phyloP scores from a whole-genome alignment of 1,139 yeast species.

The Debaryomyces psychrophilus region DNA sequence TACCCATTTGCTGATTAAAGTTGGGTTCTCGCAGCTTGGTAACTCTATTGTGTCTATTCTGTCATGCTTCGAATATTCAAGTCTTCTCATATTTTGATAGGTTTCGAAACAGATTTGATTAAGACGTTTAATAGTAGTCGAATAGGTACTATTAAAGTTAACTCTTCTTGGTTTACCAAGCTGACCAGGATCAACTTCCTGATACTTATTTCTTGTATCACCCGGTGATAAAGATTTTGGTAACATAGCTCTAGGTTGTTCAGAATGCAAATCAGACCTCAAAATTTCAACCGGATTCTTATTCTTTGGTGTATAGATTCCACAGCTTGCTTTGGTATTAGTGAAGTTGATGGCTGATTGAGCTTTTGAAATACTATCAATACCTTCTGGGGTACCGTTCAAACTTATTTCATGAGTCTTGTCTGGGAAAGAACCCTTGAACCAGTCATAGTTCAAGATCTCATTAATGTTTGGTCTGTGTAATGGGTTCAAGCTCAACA shows the following conservation, averaged over 20 bases:
- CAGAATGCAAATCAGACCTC: slow-evolving; percentile 70
- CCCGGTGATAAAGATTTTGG: slow-evolving; percentile 94
- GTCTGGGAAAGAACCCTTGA: slow-evolving; percentile 83
- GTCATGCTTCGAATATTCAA: slow-evolving; percentile 39
- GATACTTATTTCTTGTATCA: slow-evolving; percentile 84
- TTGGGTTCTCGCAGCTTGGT: slow-evolving; percentile 61
- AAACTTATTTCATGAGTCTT: slow-evolving; percentile 65
- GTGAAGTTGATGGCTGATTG: slow-evolving; percentile 74
- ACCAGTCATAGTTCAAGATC: slow-evolving; percentile 81
- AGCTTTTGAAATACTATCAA: slow-evolving; percentile 55
- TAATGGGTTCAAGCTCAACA: slow-evolving; percentile 77
- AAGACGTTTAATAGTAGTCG: slow-evolving; percentile 43
- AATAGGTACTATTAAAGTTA: slow-evolving; percentile 45
- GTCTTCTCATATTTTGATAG: slow-evolving; percentile 44
- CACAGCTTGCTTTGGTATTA: slow-evolving; percentile 64
- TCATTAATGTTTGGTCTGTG: slow-evolving; percentile 82
- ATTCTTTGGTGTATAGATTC: slow-evolving; percentile 57
- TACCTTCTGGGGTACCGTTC: slow-evolving; percentile 58
- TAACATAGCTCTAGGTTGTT: slow-evolving; percentile 67
- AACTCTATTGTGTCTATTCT: slow-evolving; percentile 40
- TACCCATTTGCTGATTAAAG: slow-evolving; percentile 93
- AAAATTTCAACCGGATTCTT: slow-evolving; percentile 72
- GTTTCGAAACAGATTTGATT: slow-evolving; percentile 46
- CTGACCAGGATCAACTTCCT: slow-evolving; percentile 58
- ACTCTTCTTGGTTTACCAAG: slow-evolving; percentile 45